A percentile compares a stretch with the other conserved stretches of the same genome.
Evolutionary conservation across 139 green algal species (phyloP).

Genomic region (Chlorella sp.): DNA sequence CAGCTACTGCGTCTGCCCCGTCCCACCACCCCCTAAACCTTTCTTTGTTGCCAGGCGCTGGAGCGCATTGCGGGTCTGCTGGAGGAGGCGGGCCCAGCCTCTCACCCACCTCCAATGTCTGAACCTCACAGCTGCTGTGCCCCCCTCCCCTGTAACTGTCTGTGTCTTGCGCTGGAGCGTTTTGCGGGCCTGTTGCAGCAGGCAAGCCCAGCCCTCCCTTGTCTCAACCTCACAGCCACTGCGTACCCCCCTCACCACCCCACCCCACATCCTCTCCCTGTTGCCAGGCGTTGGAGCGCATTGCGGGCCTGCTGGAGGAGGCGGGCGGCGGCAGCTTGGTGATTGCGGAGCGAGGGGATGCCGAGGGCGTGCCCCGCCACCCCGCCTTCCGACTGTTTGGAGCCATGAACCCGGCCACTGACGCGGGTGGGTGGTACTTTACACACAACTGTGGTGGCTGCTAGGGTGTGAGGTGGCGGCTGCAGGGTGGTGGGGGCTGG

Average conservation of each 20-base stretch:
- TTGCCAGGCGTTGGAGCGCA: slow-evolving; percentile 77
- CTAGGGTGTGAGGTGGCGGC: neutral
- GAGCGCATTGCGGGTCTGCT: too few species aligned
- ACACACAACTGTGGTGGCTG: neutral
- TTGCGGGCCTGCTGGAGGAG: slow-evolving; percentile 90
- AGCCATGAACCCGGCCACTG: slow-evolving; percentile 98
- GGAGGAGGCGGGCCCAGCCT: too few species aligned
- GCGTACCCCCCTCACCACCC: neutral
- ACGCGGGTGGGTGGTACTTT: slow-evolving; percentile 45
- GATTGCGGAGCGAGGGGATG: slow-evolving; percentile 89
- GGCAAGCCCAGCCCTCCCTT: too few species aligned
- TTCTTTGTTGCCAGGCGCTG: too few species aligned
- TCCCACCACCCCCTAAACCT: too few species aligned
- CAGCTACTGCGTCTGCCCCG: too few species aligned
- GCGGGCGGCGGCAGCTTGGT: slow-evolving; percentile 60
- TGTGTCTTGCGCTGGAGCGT: too few species aligned
- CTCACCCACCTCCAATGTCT: neutral
- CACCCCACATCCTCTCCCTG: neutral
- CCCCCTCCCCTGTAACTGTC: too few species aligned
- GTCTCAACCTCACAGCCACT: neutral
- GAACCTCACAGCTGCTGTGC: too few species aligned
- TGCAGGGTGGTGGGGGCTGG: neutral
- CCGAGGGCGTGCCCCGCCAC: slow-evolving; percentile 74
- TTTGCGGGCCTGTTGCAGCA: too few species aligned
- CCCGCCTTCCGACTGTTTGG: slow-evolving; percentile 94